These are phyloP conservation scores for Picochlorum sp. DNA, from an alignment of 139 green algal species.

Conservation along the genomic window DNA sequence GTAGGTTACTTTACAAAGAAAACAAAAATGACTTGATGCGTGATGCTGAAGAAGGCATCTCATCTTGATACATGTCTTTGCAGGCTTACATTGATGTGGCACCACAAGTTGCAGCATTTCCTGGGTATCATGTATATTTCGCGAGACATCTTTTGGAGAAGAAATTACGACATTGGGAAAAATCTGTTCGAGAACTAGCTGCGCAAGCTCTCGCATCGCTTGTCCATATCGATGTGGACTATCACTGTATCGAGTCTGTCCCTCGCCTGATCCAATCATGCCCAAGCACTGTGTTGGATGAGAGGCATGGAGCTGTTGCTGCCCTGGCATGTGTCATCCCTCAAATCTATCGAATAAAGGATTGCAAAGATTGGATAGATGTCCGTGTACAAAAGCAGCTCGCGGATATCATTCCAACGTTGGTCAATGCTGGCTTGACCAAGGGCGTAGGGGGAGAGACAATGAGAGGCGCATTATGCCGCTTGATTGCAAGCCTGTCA, in stretches of 20 bases:
- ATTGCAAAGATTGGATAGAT: background rate
- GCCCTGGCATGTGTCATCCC: constrained; percentile 66
- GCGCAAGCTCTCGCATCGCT: constrained; percentile 60
- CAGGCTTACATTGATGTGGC: constrained; percentile 62
- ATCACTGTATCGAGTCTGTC: constrained; percentile 27
- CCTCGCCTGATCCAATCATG: constrained; percentile 45
- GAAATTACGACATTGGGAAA: constrained; percentile 91
- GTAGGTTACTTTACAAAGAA: background rate
- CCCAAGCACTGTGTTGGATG: constrained; percentile 47
- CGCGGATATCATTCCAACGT: constrained; percentile 34
- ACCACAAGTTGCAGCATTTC: constrained; percentile 41
- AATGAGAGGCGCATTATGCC: constrained; percentile 72
- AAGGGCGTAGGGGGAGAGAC: constrained; percentile 84
- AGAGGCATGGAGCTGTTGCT: constrained; percentile 70
- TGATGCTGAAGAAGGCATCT: too few species aligned
- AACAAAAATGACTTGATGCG: too few species aligned
- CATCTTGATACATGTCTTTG: background rate
- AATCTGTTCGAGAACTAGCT: constrained; percentile 64
- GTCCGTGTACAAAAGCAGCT: constrained; percentile 5
- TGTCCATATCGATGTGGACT: constrained; percentile 34
- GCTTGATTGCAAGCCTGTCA: constrained; percentile 27
- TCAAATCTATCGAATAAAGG: constrained; percentile 18
- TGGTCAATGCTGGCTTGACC: constrained; percentile 68
- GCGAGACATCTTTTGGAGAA: constrained; percentile 62
- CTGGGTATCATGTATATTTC: constrained; percentile 52